Conservation (phyloP, 352 stramenopile species). For the Pythium brachiatum region DNA sequence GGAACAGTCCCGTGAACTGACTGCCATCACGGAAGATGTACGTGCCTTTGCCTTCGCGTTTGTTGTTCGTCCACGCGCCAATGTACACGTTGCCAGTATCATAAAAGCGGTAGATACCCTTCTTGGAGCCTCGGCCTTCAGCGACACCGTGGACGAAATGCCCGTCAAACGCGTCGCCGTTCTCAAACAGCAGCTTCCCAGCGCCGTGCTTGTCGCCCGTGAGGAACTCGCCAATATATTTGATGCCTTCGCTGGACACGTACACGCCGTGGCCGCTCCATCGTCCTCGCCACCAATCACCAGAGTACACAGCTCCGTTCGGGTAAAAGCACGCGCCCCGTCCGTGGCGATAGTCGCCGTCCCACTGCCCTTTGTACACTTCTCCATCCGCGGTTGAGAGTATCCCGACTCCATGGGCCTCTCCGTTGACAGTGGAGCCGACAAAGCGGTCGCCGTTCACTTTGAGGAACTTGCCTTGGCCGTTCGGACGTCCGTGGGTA, state of each 20-base stretch:
- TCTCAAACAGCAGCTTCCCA: slow-evolving; percentile 72
- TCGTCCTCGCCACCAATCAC: slow-evolving; percentile 59
- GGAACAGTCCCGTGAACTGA: slow-evolving; percentile 57
- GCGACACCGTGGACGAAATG: slow-evolving; percentile 53
- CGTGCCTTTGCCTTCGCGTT: slow-evolving; percentile 65
- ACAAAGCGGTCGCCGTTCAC: slow-evolving; percentile 67
- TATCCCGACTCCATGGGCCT: slow-evolving; percentile 73
- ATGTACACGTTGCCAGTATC: slow-evolving; percentile 67
- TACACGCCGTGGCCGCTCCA: slow-evolving; percentile 63
- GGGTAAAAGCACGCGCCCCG: slow-evolving; percentile 72
- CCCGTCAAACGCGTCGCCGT: slow-evolving; percentile 76
- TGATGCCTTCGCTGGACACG: slow-evolving; percentile 62
- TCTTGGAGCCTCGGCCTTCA: slow-evolving; percentile 44
- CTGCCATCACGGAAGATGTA: slow-evolving; percentile 64
- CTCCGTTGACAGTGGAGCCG: slow-evolving; percentile 57
- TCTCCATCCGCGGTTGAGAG: slow-evolving; percentile 80
- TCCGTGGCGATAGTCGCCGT: slow-evolving; percentile 55
- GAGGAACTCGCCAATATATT: slow-evolving; percentile 61
- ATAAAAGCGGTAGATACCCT: slow-evolving; percentile 64
- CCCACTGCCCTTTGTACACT: slow-evolving; percentile 87
- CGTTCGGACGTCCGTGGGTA: slow-evolving; percentile 35
- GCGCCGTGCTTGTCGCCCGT: slow-evolving; percentile 58
- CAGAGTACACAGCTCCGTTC: slow-evolving; percentile 74
- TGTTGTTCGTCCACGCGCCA: slow-evolving; percentile 61
- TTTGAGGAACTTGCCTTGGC: slow-evolving; percentile 64